Evolutionary conservation across 768 basidiomycete species (phyloP).

Genomic region (Psilocybe subaeruginosa): DNA sequence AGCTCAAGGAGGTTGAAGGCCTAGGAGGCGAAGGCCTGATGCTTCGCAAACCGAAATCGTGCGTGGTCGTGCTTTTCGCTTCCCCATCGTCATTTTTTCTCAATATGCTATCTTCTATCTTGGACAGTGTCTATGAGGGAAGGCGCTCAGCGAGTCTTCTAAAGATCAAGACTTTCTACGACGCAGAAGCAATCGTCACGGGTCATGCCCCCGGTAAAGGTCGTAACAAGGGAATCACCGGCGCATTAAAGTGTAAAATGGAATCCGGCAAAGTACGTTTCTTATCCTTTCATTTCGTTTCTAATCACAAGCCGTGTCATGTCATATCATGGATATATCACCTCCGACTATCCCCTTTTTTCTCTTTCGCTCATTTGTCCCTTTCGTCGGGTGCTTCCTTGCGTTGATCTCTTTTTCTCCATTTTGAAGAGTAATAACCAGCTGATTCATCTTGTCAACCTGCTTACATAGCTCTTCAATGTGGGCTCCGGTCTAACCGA

Average conservation of each 20-base stretch:
- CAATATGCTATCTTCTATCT: background rate
- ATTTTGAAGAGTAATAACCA: background rate
- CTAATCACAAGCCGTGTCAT: background rate
- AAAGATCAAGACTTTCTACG: constrained; percentile 68
- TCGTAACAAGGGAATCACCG: constrained; percentile 48
- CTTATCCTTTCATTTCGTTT: background rate
- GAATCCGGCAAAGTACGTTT: constrained; percentile 57
- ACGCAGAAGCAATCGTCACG: constrained; percentile 60
- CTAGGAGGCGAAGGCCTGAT: constrained; percentile 64
- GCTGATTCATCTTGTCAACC: background rate
- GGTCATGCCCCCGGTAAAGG: constrained; percentile 61
- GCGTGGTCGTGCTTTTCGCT: constrained; percentile 18
- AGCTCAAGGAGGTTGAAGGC: constrained; percentile 54
- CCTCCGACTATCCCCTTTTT: background rate
- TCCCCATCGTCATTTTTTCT: too few relatives aligned
- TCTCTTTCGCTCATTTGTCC: background rate
- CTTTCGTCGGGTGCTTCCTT: background rate
- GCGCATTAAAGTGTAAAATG: constrained; percentile 61
- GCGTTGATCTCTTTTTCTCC: background rate
- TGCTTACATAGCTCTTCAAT: constrained; percentile 47
- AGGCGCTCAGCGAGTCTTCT: constrained; percentile 48
- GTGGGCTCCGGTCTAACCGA: constrained; percentile 59
- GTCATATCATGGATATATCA: background rate
- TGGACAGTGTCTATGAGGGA: constrained; percentile 49
- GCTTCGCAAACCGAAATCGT: constrained; percentile 55